A percentile compares a stretch with the other conserved stretches of the same genome.
These are phyloP conservation scores for Naegleria fowleri DNA, from an alignment of 208 protist species.

Conservation along the genomic window DNA sequence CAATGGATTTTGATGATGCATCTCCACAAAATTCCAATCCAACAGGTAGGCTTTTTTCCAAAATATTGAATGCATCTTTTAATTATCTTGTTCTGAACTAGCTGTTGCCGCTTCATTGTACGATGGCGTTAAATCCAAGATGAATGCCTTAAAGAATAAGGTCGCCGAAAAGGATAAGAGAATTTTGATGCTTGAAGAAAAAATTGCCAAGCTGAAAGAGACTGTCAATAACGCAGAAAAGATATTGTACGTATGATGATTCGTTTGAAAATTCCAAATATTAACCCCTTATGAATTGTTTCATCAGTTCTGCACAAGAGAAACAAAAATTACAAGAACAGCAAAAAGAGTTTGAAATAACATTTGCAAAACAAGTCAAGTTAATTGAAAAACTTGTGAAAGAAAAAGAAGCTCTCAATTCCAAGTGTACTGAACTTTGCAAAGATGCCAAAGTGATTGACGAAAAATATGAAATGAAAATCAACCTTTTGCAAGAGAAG, in stretches of 20 bases:
- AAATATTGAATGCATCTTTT: not conserved
- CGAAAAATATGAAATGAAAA: not conserved
- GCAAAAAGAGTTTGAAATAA: constrained; percentile 1
- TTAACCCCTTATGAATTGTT: too few species aligned
- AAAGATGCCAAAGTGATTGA: not conserved
- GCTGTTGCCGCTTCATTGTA: not conserved
- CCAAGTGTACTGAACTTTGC: not conserved
- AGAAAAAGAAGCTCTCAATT: constrained; percentile 7
- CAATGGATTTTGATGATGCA: not conserved
- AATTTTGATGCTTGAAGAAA: not conserved
- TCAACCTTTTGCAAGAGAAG: not conserved
- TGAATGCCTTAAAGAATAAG: not conserved
- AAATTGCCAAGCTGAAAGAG: not conserved
- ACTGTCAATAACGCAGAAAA: not conserved
- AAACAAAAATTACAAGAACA: not conserved
- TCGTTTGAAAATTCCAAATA: too few species aligned
- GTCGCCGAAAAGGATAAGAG: not conserved
- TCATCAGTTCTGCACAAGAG: not conserved
- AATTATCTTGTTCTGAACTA: not conserved
- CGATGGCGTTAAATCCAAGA: not conserved
- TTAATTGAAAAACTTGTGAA: not conserved
- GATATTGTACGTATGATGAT: not conserved
- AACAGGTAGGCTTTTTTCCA: not conserved
- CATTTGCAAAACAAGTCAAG: not conserved
- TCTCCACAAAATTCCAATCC: not conserved